Conservation (phyloP, 2,329 filamentous ascomycete species). For the Spiromastix sp. region DNA sequence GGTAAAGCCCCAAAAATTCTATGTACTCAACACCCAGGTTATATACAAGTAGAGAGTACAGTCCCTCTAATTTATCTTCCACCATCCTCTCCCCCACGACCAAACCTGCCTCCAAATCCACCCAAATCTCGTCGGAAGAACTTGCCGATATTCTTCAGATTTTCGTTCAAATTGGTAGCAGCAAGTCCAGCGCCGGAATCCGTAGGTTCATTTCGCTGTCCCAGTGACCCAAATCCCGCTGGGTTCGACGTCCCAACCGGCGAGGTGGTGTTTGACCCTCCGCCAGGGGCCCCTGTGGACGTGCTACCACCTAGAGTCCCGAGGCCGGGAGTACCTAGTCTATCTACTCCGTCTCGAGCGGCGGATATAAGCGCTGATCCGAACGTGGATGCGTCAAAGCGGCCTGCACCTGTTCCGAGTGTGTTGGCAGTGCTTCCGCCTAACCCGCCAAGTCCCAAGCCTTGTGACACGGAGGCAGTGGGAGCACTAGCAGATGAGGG, state of each 20-base stretch:
- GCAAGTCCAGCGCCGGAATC: slow-evolving; percentile 29
- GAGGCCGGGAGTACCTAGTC: slow-evolving; percentile 56
- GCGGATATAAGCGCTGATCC: slow-evolving; percentile 83
- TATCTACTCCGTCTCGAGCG: slow-evolving; percentile 71
- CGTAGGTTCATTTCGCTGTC: slow-evolving; percentile 12
- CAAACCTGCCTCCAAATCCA: slow-evolving; percentile 62
- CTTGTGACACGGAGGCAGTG: slow-evolving; percentile 33
- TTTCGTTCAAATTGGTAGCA: slow-evolving; percentile 75
- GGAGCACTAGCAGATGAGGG: slow-evolving; percentile 14
- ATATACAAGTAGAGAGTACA: too few relatives aligned
- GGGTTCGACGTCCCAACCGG: slow-evolving; percentile 11
- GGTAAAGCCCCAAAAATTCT: too few relatives aligned
- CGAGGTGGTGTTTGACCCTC: slow-evolving; percentile 13
- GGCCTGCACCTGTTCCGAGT: slow-evolving; percentile 36
- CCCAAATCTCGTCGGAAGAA: slow-evolving; percentile 88
- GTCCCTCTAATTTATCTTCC: slow-evolving; percentile 7
- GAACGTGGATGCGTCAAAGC: slow-evolving; percentile 72
- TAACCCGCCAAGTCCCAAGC: slow-evolving; percentile 35
- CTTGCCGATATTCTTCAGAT: slow-evolving; percentile 89
- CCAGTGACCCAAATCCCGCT: slow-evolving; percentile 15
- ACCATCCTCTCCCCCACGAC: slow-evolving; percentile 40
- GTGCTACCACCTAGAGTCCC: slow-evolving; percentile 18
- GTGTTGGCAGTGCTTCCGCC: slow-evolving; percentile 32
- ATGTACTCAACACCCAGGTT: too few relatives aligned
- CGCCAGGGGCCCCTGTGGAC: slow-evolving; percentile 22